phyloP scores from a whole-genome alignment of 1,139 yeast genomes.

The Geotrichum histeridarum region DNA sequence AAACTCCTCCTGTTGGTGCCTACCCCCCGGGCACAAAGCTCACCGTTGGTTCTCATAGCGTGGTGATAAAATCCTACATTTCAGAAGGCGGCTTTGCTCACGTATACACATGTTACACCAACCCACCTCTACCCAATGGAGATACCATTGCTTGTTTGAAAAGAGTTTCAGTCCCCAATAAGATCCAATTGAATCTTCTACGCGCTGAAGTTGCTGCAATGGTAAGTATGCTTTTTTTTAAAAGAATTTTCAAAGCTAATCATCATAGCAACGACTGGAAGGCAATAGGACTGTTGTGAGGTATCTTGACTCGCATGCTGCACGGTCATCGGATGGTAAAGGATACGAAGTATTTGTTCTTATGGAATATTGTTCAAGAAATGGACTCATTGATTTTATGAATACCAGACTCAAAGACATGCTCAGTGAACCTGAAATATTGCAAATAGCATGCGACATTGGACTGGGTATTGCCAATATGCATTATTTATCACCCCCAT shows the following conservation, averaged over 20 bases:
- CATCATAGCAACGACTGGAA: slow-evolving; percentile 52
- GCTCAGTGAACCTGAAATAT: slow-evolving; percentile 74
- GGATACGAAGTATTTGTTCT: slow-evolving; percentile 83
- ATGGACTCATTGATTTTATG: slow-evolving; percentile 91
- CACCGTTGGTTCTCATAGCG: slow-evolving; percentile 62
- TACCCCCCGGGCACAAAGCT: slow-evolving; percentile 58
- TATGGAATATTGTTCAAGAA: slow-evolving; percentile 84
- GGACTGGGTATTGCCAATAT: slow-evolving; percentile 81
- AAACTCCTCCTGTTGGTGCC: slow-evolving; percentile 44
- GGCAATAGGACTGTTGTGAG: slow-evolving; percentile 78
- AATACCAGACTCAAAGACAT: slow-evolving; percentile 80
- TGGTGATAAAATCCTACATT: slow-evolving; percentile 53
- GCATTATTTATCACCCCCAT: slow-evolving; percentile 79
- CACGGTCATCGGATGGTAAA: slow-evolving; percentile 44
- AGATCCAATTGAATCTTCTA: slow-evolving; percentile 58
- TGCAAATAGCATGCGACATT: slow-evolving; percentile 77
- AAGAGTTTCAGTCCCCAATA: slow-evolving; percentile 72
- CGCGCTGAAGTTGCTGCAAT: slow-evolving; percentile 80
- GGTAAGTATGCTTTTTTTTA: slow-evolving; percentile 32
- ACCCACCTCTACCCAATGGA: slow-evolving; percentile 24
- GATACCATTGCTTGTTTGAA: slow-evolving; percentile 53
- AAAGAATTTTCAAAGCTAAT: background rate
- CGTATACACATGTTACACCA: slow-evolving; percentile 55
- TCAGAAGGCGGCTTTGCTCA: slow-evolving; percentile 79
- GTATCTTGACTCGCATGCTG: slow-evolving; percentile 92